A percentile compares a stretch with the other conserved stretches of the same genome.
Evolutionary conservation across 768 basidiomycete genomes (phyloP).

Genomic region (Favolaschia claudopus): DNA sequence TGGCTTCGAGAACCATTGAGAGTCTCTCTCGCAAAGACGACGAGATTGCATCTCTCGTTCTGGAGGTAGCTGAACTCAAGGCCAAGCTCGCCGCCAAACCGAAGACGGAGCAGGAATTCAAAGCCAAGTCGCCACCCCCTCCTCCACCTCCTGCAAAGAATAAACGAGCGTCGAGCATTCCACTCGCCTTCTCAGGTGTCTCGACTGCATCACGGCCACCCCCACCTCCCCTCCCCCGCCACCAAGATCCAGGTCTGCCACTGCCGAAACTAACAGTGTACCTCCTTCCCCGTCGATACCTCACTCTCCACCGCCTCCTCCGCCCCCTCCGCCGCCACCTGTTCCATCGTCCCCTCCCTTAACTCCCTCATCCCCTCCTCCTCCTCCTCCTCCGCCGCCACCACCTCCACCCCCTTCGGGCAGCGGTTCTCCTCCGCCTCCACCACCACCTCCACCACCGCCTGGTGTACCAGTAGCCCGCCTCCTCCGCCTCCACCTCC

Average conservation of each 20-base stretch:
- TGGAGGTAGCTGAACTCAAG: slow-evolving; percentile 59
- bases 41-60: slow-evolving; percentile 60
- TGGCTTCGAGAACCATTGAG: slow-evolving; percentile 76
- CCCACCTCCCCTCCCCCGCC: slow-evolving; percentile 27
- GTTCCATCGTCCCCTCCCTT: slow-evolving; percentile 36
- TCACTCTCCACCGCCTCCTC: slow-evolving; percentile 29
- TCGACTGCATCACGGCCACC: slow-evolving; percentile 30
- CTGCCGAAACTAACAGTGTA: slow-evolving; percentile 3
- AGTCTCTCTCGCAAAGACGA: slow-evolving; percentile 57
- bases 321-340: slow-evolving; percentile 28
- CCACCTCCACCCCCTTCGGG: slow-evolving; percentile 29
- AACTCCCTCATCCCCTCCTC: slow-evolving; percentile 33
- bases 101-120: slow-evolving; percentile 75
- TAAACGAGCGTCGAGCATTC: slow-evolving; percentile 33
- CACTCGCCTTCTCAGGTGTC: neutral
- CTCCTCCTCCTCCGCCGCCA: slow-evolving; percentile 47
- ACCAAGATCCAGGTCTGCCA: slow-evolving; percentile 32
- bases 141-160: slow-evolving; percentile 42
- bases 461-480: slow-evolving; percentile 22
- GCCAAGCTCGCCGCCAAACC: slow-evolving; percentile 59
- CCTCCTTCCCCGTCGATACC: slow-evolving; percentile 33
- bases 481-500: slow-evolving; percentile 51
- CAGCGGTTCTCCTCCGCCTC: slow-evolving; percentile 37
- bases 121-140: slow-evolving; percentile 49
- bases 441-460: slow-evolving; percentile 41